Evolutionary conservation across 2,329 filamentous ascomycete genomes (phyloP).

Genomic region (Chaetomium strumarium): DNA sequence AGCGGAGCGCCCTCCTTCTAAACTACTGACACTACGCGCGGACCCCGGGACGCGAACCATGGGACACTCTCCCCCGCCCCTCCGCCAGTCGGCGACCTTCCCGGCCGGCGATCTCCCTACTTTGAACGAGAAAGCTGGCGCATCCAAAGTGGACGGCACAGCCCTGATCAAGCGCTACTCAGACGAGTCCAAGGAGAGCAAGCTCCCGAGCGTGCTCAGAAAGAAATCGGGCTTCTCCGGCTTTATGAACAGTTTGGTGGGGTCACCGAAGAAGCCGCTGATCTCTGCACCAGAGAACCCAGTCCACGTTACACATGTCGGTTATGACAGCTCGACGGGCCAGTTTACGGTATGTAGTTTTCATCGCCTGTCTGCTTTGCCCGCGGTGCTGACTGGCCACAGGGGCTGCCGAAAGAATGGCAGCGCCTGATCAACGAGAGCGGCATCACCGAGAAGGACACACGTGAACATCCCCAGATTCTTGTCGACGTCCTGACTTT

Average conservation of each 20-base stretch:
- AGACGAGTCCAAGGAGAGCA: slow-evolving; percentile 65
- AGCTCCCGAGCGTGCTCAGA: slow-evolving; percentile 53
- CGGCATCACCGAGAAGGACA: slow-evolving; percentile 92
- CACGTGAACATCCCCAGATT: slow-evolving; percentile 90
- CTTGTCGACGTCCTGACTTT: slow-evolving; percentile 95
- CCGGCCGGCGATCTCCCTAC: slow-evolving; percentile 47
- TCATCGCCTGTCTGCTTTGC: slow-evolving; percentile 5
- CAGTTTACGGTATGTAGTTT: slow-evolving; percentile 74
- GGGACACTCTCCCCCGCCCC: slow-evolving; percentile 46
- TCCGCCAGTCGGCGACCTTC: slow-evolving; percentile 63
- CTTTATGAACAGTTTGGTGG: slow-evolving; percentile 77
- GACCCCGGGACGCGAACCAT: slow-evolving; percentile 49
- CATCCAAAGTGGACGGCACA: slow-evolving; percentile 39
- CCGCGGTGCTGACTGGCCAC: slow-evolving; percentile 19
- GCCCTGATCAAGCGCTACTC: slow-evolving; percentile 66
- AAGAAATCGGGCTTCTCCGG: slow-evolving; percentile 88
- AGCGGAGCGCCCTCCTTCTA: slow-evolving; percentile 30
- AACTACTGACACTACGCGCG: slow-evolving; percentile 38
- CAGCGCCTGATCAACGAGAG: slow-evolving; percentile 91
- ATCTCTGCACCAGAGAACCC: slow-evolving; percentile 98
- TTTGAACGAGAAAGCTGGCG: slow-evolving; percentile 41
- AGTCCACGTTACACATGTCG: slow-evolving; percentile 95
- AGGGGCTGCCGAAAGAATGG: slow-evolving; percentile 97
- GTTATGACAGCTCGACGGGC: slow-evolving; percentile 92
- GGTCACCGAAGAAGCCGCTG: slow-evolving; percentile 81